phyloP scores from a whole-genome alignment of 2,329 filamentous ascomycete species.

The Pseudocercospora eumusae region DNA sequence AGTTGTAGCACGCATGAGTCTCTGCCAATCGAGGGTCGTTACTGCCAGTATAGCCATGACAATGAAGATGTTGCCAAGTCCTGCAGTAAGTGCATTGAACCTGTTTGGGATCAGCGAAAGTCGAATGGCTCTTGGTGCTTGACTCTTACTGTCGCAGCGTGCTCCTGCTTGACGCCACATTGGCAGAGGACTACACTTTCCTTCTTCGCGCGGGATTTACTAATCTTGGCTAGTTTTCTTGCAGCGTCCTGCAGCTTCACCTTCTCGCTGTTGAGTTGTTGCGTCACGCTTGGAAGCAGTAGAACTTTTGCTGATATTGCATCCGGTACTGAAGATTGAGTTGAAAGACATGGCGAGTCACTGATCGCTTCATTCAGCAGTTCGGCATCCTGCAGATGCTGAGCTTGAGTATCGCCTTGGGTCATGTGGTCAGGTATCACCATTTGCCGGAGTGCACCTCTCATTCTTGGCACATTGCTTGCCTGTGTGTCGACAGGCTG shows the following conservation, averaged over 20 bases:
- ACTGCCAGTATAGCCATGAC: conserved; percentile 47
- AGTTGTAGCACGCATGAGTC: conserved; percentile 51
- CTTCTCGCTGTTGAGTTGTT: conserved; percentile 16
- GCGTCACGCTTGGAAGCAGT: conserved; percentile 21
- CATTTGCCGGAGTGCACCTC: conserved; percentile 30
- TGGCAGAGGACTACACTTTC: conserved; percentile 42
- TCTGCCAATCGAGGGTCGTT: conserved; percentile 45
- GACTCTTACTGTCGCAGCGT: conserved; percentile 46
- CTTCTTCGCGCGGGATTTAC: conserved; percentile 15
- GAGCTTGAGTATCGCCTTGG: conserved; percentile 40
- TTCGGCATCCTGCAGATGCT: conserved; percentile 14
- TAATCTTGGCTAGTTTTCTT: conserved; percentile 21
- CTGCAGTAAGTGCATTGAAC: conserved; percentile 49
- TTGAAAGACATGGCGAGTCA: neutral
- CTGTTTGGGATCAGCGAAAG: conserved; percentile 33
- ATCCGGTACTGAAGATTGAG: neutral
- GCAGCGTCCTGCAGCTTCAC: conserved; percentile 24
- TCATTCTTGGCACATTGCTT: conserved; percentile 31
- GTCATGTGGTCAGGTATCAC: conserved; percentile 35
- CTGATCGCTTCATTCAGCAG: neutral
- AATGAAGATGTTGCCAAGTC: conserved; percentile 50
- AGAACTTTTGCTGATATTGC: conserved; percentile 9
- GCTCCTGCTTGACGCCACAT: conserved; percentile 45
- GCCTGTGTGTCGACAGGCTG: conserved; percentile 30
- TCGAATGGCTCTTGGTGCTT: neutral